Base-by-base conservation (phyloP, 495 filamentous ascomycete species). In the Penicillium manginii region DNA sequence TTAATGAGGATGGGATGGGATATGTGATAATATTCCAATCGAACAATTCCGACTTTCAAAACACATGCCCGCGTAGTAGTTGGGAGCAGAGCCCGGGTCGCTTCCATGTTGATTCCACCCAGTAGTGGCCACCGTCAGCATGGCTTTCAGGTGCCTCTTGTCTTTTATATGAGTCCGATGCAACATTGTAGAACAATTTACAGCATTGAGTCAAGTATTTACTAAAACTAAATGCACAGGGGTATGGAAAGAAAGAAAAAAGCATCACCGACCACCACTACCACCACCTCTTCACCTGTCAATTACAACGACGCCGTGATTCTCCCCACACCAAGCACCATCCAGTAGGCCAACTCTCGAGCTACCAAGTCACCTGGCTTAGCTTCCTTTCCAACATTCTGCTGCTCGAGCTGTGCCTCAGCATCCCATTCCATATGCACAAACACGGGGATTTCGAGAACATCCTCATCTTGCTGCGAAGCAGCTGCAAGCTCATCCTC, bases 401-500 rank as follows among this genome's bases (percentile, higher is more conserved):
- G 83, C 51, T 89, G 88, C 62, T 90, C 90, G 45, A 86, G 84
- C 51, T 84, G 84, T 5, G 82, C 79, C 61, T 96, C 92, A 33
- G 84, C 83, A 74, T 97, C 93, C 87, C 91, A 98, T 73, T 97
- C 92, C 61, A 96, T 80, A 43, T 91, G 82, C 64, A 98, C 91
- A 74, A 93, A 93, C 52, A 98, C 84, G 35, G 94, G 93, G 62
- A 98, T 93, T 80, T 98, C 94, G 33, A 97, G 75, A n/a, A 97
- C 81, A 67, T 96, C 90, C 62, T 94, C 92, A 63, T 93, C 90
- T 53, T 91, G 87, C 56, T 78, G 82, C 33, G 87, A 52, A 51
- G 26, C 48, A 53, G 23, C 64, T 53, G 14, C 61, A 49, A n/a
- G 58, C 6, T 60, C 59, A 31, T 63, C 63, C 23, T 67, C 62